Conservation (phyloP, 257 asterid species). For the Phtheirospermum japonicum region DNA sequence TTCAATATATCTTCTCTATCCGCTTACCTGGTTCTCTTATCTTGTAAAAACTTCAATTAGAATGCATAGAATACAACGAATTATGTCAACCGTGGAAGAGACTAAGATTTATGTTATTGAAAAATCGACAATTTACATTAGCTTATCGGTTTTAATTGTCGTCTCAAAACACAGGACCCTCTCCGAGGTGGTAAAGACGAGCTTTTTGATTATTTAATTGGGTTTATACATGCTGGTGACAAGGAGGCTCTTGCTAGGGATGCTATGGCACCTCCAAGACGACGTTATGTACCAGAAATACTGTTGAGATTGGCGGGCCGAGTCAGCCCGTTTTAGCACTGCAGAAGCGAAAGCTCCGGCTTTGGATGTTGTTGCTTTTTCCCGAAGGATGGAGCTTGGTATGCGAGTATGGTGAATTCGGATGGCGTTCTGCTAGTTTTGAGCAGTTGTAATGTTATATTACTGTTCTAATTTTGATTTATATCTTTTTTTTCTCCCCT, state of each 20-base stretch:
- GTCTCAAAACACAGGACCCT: constrained; percentile 63
- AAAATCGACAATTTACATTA: constrained; percentile 11
- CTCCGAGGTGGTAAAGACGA: constrained; percentile 93
- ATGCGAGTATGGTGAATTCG: not conserved
- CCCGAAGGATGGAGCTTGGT: too few species aligned
- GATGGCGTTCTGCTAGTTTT: not conserved
- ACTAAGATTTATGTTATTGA: not conserved
- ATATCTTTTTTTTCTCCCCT: too few species aligned
- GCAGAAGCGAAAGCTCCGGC: not conserved
- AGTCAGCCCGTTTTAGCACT: constrained; percentile 71
- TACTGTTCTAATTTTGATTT: too few species aligned
- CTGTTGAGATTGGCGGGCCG: constrained; percentile 61
- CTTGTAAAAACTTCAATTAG: too few species aligned
- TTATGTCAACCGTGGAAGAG: too few species aligned
- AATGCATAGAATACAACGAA: too few species aligned
- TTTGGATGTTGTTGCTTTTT: not conserved
- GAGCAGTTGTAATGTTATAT: constrained; percentile 1
- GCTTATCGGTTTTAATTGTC: constrained; percentile 3
- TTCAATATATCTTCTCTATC: not conserved
- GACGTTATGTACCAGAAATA: constrained; percentile 76
- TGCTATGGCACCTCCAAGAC: constrained; percentile 68
- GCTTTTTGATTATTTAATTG: constrained; percentile 68
- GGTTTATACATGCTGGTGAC: constrained; percentile 66
- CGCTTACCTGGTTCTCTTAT: not conserved
- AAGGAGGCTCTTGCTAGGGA: constrained; percentile 70